Base-by-base conservation (phyloP, 345 rosid genomes). In the Melaleuca alternifolia region DNA sequence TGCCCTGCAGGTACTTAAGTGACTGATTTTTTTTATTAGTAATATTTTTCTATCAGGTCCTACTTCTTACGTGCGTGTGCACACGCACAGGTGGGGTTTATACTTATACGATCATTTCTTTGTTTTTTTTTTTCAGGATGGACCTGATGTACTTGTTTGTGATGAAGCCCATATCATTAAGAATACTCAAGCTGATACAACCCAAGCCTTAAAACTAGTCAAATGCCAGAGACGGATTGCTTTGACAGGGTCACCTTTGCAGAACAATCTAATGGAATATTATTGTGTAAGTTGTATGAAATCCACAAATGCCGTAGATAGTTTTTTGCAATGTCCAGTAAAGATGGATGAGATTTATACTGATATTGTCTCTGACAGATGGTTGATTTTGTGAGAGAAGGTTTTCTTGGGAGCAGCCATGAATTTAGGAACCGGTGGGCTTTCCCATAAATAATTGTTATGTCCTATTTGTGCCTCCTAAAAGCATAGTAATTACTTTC, bases 351-450 rank as follows among this genome's bases (percentile, higher is more conserved):
- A 18, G 26, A 84, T 84, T 57, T 75, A 10, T 76, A 30, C 57
- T 86, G 77, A 30, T 48, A 65, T 62, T 89, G 88, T 83, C 54
- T 89, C 52, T 92, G 88, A 83, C 95, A 98, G 99, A 98, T 98
- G 99, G 99, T 98, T 91, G 99, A 98, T 91, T 98, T 98, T 91
- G 99, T 98, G 33, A 92, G 99, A 94, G 99, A 98, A 94, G 99
- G 99, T 91, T 98, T 98, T 90, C 95, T 98, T 85, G 99, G 99
- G 62, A 96, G 99, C 94, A 98, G 99, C 90, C 98, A 94, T 48
- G 99, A 98, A 92, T 96, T 96, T 91, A 92, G 99, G 91, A 98
- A 98, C 89, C 97, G 99, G 99, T 88, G 92, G 92, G 95, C 62
- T 90, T 90, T 91, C 86, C 41, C 85, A 84, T 33, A 86, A 77